Conservation (phyloP, 352 stramenopile species). For the Phytophthora fragariae region DNA sequence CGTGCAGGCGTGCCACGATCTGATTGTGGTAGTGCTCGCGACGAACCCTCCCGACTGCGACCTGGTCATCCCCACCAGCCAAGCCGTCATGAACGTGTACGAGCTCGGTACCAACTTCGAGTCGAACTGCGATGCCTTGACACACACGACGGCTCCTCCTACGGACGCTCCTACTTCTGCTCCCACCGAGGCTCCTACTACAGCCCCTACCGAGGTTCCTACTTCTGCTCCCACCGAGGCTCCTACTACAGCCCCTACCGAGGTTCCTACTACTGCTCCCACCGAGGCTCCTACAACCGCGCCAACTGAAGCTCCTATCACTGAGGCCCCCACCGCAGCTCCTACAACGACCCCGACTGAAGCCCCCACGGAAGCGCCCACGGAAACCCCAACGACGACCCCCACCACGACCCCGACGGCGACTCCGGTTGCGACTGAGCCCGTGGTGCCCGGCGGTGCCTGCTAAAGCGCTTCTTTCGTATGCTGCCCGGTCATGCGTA, state of each 20-base stretch:
- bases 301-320: slow-evolving; percentile 18
- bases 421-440: slow-evolving; percentile 12
- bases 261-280: slow-evolving; percentile 9
- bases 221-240: slow-evolving; percentile 8
- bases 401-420: too few species aligned
- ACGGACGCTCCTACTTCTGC: background rate
- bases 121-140: slow-evolving; percentile 20
- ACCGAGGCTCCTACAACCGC: slow-evolving; percentile 16
- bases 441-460: slow-evolving; percentile 21
- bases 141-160: background rate
- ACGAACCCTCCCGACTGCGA: slow-evolving; percentile 49
- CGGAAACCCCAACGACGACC: too few species aligned
- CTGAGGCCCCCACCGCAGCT: slow-evolving; percentile 1
- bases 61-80: slow-evolving; percentile 52
- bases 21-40: slow-evolving; percentile 37
- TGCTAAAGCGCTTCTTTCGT: slow-evolving; percentile 11
- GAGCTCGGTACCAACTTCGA: slow-evolving; percentile 35
- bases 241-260: slow-evolving; percentile 10
- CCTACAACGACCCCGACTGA: background rate
- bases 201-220: slow-evolving; percentile 1
- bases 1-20: slow-evolving; percentile 32
- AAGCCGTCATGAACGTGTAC: slow-evolving; percentile 49
- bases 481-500: too few species aligned
- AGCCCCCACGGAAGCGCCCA: too few species aligned
- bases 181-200: slow-evolving; percentile 10